Conservation (phyloP, 208 protist species). For the Leishmania guyanensis region DNA sequence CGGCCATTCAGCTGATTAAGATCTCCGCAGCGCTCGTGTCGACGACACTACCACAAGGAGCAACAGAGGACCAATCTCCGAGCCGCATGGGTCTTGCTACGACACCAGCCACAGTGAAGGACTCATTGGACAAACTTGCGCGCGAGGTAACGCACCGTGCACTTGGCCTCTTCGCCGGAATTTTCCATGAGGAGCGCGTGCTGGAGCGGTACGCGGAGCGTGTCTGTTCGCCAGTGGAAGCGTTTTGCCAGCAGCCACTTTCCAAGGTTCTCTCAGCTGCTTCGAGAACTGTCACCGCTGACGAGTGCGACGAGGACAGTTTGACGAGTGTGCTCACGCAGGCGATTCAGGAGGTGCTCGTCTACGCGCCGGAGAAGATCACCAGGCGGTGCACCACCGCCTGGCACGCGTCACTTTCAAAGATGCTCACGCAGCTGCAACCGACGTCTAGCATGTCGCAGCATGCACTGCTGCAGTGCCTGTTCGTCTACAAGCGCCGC, state of each 20-base stretch:
- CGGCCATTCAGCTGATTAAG: slow-evolving; percentile 45
- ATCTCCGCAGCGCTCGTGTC: slow-evolving; percentile 2
- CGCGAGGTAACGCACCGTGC: slow-evolving; percentile 28
- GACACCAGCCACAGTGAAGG: slow-evolving; percentile 5
- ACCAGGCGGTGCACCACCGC: slow-evolving; percentile 39
- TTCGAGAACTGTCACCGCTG: neutral
- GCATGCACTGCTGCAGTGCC: slow-evolving; percentile 24
- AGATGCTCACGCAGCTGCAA: slow-evolving; percentile 27
- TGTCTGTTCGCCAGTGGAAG: slow-evolving; percentile 15
- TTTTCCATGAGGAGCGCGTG: slow-evolving; percentile 33
- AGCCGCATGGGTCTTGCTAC: neutral
- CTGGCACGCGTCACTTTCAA: slow-evolving; percentile 42
- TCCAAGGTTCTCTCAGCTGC: neutral
- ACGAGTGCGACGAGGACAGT: slow-evolving; percentile 11
- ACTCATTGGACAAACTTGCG: slow-evolving; percentile 22
- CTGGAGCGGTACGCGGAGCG: slow-evolving; percentile 29
- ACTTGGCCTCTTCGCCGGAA: slow-evolving; percentile 16
- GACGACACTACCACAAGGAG: neutral
- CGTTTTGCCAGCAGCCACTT: slow-evolving; percentile 27
- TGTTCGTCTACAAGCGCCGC: slow-evolving; percentile 22
- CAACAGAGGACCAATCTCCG: neutral
- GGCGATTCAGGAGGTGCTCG: slow-evolving; percentile 36
- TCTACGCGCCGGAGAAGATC: slow-evolving; percentile 58
- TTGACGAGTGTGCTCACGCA: slow-evolving; percentile 8
- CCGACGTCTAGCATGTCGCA: slow-evolving; percentile 9